A percentile compares a stretch with the other conserved stretches of the same genome.
phyloP scores from a whole-genome alignment of 2,329 filamentous ascomycete genomes.

The Xylogone sp. region DNA sequence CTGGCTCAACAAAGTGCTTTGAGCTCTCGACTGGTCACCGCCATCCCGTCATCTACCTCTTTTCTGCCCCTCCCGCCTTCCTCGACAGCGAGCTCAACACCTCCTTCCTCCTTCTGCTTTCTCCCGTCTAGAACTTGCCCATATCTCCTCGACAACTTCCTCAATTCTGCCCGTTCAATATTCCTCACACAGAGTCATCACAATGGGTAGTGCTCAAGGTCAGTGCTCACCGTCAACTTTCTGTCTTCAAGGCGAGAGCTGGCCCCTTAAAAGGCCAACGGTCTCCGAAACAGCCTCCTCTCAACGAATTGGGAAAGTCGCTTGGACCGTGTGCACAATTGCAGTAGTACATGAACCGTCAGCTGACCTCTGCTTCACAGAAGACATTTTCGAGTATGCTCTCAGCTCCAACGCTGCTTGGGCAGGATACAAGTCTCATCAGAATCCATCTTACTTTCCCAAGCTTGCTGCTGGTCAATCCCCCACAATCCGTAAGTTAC shows the following conservation, averaged over 20 bases:
- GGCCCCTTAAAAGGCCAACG: slow-evolving; percentile 4
- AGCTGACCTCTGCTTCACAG: slow-evolving; percentile 20
- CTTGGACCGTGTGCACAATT: background rate
- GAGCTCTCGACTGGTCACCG: background rate
- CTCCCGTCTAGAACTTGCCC: background rate
- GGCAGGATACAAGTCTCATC: slow-evolving; percentile 59
- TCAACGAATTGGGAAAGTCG: background rate
- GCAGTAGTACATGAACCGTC: background rate
- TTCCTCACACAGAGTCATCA: background rate
- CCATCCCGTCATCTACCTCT: background rate
- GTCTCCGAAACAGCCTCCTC: slow-evolving; percentile 1
- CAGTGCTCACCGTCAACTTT: background rate
- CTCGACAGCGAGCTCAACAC: no score
- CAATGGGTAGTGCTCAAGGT: background rate
- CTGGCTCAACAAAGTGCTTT: background rate
- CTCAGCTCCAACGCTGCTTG: slow-evolving; percentile 68
- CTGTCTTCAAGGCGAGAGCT: background rate
- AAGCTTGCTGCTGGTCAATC: slow-evolving; percentile 64
- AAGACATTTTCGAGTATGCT: slow-evolving; percentile 59
- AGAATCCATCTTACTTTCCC: slow-evolving; percentile 69
- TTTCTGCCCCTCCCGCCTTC: background rate
- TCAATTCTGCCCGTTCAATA: background rate
- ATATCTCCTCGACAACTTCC: background rate
- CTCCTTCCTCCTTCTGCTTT: no score
- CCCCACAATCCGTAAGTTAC: slow-evolving; percentile 53